These are phyloP conservation scores for Fennellomyces sp. DNA, from an alignment of 371 early-diverging fungal genomes.

Conservation along the genomic window DNA sequence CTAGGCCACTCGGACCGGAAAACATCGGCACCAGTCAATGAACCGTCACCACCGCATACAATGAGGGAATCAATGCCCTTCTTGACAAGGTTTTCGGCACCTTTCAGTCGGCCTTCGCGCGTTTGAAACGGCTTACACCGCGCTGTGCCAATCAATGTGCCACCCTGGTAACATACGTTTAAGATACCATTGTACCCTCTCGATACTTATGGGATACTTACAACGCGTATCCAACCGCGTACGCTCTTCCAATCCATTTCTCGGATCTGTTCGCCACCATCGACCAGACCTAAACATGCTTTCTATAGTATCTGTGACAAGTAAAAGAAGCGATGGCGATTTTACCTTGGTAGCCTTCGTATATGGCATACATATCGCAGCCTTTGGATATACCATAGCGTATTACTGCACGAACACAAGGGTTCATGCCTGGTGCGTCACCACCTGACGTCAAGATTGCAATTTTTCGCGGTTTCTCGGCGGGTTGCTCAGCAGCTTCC, in stretches of 20 bases:
- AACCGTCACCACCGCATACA: slow-evolving; percentile 99
- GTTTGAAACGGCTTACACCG: slow-evolving; percentile 89
- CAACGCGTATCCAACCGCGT: slow-evolving; percentile 79
- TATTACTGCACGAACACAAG: slow-evolving; percentile 93
- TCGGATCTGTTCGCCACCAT: slow-evolving; percentile 90
- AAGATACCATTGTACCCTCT: neutral
- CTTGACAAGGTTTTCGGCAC: slow-evolving; percentile 86
- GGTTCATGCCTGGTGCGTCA: slow-evolving; percentile 99
- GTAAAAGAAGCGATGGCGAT: slow-evolving; percentile 1
- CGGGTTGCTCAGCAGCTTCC: neutral
- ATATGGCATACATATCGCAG: slow-evolving; percentile 89
- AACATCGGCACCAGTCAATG: slow-evolving; percentile 95
- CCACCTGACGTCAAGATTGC: slow-evolving; percentile 98
- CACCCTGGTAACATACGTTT: slow-evolving; percentile 70
- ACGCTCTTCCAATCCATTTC: slow-evolving; percentile 93
- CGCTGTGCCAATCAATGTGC: slow-evolving; percentile 98
- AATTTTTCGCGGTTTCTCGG: slow-evolving; percentile 50
- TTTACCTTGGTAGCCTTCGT: slow-evolving; percentile 96
- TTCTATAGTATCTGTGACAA: neutral
- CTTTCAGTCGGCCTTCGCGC: slow-evolving; percentile 87
- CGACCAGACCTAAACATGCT: slow-evolving; percentile 73
- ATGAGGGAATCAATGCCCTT: slow-evolving; percentile 95
- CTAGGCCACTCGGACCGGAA: slow-evolving; percentile 94
- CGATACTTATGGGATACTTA: slow-evolving; percentile 40
- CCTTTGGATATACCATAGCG: slow-evolving; percentile 86